Evolutionary conservation across 1,284 basidiomycete genomes (phyloP), one percentile per base, ranked within the genome.

Genomic region (Irpex rosettiformis): DNA sequence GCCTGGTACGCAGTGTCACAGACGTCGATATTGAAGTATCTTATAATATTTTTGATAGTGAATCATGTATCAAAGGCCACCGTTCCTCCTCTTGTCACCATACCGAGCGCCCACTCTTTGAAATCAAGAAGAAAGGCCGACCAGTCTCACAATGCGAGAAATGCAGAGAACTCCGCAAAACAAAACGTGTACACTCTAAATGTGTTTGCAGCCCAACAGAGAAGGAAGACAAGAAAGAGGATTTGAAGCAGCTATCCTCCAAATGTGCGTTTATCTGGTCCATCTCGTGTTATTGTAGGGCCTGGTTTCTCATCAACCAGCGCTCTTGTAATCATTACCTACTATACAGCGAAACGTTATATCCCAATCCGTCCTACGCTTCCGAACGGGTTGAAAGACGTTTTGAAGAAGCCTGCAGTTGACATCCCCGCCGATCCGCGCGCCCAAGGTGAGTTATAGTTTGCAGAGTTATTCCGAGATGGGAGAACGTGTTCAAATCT

Each of bases 1-100:
- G 61, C 63, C n/a, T 64, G 61, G 63, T 62, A 55, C 49, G 40
- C n/a, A 21, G 49, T 16, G 21, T 28, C 51, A 56, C 18, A 54
- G 10, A 33, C 27, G n/a, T 51, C 52, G 30, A 51, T 37, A 22
- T 18, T 24, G 42, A 21, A n/a, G 6, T 11, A 61, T 45, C 18
- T 29, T 4, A 21, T 25, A 47, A 64, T n/a, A n/a, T 29, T 25
- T 25, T n/a, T 21, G 24, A 63, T 63, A 91, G 89, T 69, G 88
- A 88, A 72, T 88, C 88, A 47, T 92, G 89, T 74, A 91, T 92
- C 73, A 91, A 91, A 72, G 89, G 89, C 10, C 89, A 92, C 74
- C 85, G 89, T 40, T 90, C 89, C 11, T 89, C 88, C 7, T 79
- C 82, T 51, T 92, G 89, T 72, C 83, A 85, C 59, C 90, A 91